Base-by-base conservation (phyloP, 805 yeast species). In the Sugiyamaella chiloensis region DNA sequence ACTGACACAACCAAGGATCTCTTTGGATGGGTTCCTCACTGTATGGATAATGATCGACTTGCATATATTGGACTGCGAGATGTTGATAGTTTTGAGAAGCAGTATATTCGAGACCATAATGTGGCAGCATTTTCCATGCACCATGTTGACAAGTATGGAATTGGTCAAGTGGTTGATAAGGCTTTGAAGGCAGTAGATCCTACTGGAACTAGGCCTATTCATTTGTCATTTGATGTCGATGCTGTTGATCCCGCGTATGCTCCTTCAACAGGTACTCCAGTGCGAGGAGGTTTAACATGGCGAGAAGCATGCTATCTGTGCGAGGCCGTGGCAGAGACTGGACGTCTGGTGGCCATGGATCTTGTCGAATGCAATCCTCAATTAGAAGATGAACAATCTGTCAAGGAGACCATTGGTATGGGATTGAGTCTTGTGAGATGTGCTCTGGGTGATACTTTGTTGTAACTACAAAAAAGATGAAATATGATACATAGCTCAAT, bases 251-350 rank as follows among this genome's bases (percentile, higher is more conserved):
- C 98, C 41, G 75, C 81, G 52, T 89, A 74, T 62, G 96, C 93
- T 11, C 97, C 96, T 16, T 96, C 97, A 32, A 91, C 99, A 1
- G 99, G 99, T 46, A 93, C 99, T 1, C 91, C 97, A 36, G 99
- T 91, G 12, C 82, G 96, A 65, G 98, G 98, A 55, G 99, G 99
- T 2, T 73, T 91, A 55, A 83, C 96, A 6, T 76, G 91, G 67
- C 80, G 99, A 70, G 99, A 91, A 69, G 97, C 96, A 42, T 76
- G 93, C 64, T 91, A 85, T 64, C 69, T 91, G 46, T 93, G 90
- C 52, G 99, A 91, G 70, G 93, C 91, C 55, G 73, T 90, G 27
- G 96, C 96, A 6, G 87, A 81, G 60, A 79, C 95, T 23, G 96
- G 96, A n/a, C 79, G 81, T 56, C 76, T 91, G 53, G 82, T 83